Conservation (phyloP, 371 early-diverging fungal genomes). For the Mortierella sp. region DNA sequence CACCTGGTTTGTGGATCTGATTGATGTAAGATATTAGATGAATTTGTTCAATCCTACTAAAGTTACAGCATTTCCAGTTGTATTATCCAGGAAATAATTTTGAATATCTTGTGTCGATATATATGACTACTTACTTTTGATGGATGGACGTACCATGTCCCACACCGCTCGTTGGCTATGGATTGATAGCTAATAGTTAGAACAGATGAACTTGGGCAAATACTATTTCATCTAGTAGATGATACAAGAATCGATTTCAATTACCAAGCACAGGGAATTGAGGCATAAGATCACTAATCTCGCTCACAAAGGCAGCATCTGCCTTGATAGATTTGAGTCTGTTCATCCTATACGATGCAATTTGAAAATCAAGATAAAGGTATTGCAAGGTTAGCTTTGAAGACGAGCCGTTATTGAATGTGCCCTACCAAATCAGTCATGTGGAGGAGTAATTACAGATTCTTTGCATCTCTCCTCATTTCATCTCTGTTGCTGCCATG, state of each 20-base stretch:
- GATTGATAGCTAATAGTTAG: not conserved
- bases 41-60: not conserved
- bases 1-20: slow-evolving; percentile 70
- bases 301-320: slow-evolving; percentile 79
- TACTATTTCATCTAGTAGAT: not conserved
- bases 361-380: not conserved
- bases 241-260: not conserved
- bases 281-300: slow-evolving; percentile 68
- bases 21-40: not conserved
- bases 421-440: not conserved
- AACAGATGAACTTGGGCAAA: not conserved
- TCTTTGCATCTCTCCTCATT: slow-evolving; percentile 56
- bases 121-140: slow-evolving; percentile 57
- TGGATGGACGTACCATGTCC: slow-evolving; percentile 86
- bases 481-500: slow-evolving; percentile 52
- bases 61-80: too few relatives aligned
- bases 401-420: too few relatives aligned
- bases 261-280: slow-evolving; percentile 74
- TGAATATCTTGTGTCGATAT: not conserved
- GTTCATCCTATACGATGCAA: slow-evolving; percentile 67
- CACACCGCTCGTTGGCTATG: slow-evolving; percentile 85
- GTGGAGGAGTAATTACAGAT: slow-evolving; percentile 28
- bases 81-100: not conserved
- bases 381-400: too few relatives aligned
- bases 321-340: slow-evolving; percentile 83